Conservation (phyloP, 345 rosid genomes). For the Citrus mangshanensis region DNA sequence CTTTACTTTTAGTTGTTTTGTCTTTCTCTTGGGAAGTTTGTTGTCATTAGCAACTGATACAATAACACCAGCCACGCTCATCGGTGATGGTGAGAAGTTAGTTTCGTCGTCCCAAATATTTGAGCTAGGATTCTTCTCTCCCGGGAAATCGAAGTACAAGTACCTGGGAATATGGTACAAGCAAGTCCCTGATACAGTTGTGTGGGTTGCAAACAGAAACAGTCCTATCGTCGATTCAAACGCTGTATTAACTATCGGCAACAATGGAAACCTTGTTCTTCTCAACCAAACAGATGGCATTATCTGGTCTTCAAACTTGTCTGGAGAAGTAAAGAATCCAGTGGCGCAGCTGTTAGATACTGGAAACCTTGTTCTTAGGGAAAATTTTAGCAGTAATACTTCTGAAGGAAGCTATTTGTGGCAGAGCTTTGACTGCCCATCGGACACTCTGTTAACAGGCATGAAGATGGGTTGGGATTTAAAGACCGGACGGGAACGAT, state of each 20-base stretch:
- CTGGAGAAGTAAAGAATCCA: slow-evolving; percentile 16
- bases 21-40: not conserved
- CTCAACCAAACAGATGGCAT: slow-evolving; percentile 1
- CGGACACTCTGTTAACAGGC: slow-evolving; percentile 17
- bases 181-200: not conserved
- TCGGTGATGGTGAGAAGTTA: slow-evolving; percentile 19
- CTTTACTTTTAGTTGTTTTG: not conserved
- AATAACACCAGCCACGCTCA: slow-evolving; percentile 1
- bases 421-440: slow-evolving; percentile 26
- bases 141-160: not conserved
- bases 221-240: not conserved
- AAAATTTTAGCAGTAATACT: not conserved
- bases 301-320: slow-evolving; percentile 37
- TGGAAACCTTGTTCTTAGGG: slow-evolving; percentile 29
- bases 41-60: slow-evolving; percentile 4
- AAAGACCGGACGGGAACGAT: slow-evolving; percentile 1
- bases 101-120: not conserved
- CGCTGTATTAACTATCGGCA: not conserved
- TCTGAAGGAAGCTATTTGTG: slow-evolving; percentile 4
- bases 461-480: slow-evolving; percentile 7
- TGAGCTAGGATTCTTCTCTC: slow-evolving; percentile 11
- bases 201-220: slow-evolving; percentile 14
- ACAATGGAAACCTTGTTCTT: slow-evolving; percentile 2
- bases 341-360: slow-evolving; percentile 28
- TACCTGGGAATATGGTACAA: slow-evolving; percentile 20